Evolutionary conservation across 192 early-diverging fungal genomes (phyloP).

Genomic region (Phycomyces blakesleeanus): DNA sequence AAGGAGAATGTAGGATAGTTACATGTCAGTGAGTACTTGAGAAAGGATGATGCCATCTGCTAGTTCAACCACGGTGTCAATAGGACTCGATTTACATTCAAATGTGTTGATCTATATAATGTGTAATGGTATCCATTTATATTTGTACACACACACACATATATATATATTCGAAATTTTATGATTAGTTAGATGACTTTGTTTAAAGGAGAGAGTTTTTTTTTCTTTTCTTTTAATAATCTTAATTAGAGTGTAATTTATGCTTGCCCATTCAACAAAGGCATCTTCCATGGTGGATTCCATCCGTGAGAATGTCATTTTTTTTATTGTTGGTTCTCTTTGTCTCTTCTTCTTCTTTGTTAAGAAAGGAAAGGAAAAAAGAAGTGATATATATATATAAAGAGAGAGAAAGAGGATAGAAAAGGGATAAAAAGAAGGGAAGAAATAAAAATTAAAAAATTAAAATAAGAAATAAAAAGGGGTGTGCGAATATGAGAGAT

Average conservation of each 20-base stretch:
- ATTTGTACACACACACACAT: too few species aligned
- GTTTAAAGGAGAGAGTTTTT: too few species aligned
- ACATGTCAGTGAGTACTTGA: slow-evolving; percentile 86
- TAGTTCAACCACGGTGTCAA: slow-evolving; percentile 62
- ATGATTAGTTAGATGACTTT: too few species aligned
- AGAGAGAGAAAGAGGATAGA: not conserved
- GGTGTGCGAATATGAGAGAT: too few species aligned
- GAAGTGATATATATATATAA: not conserved
- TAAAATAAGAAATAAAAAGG: slow-evolving; percentile 3
- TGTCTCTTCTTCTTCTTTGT: not conserved
- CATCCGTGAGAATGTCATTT: slow-evolving; percentile 30
- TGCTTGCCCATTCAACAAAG: slow-evolving; percentile 40
- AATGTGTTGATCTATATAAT: slow-evolving; percentile 61
- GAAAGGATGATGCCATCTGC: slow-evolving; percentile 77
- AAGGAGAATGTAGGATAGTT: slow-evolving; percentile 37
- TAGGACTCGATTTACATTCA: slow-evolving; percentile 45
- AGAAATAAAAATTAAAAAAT: slow-evolving; percentile 8
- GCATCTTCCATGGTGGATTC: slow-evolving; percentile 38
- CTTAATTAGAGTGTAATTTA: too few species aligned
- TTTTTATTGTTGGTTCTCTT: too few species aligned
- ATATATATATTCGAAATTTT: too few species aligned
- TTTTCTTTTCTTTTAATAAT: too few species aligned
- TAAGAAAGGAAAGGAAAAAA: not conserved
- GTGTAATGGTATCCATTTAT: too few species aligned
- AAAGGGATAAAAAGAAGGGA: not conserved